A percentile compares a stretch with the other conserved stretches of the same genome.
Evolutionary conservation across 2,329 filamentous ascomycete genomes (phyloP).

Genomic region (Polytolypa hystricis): DNA sequence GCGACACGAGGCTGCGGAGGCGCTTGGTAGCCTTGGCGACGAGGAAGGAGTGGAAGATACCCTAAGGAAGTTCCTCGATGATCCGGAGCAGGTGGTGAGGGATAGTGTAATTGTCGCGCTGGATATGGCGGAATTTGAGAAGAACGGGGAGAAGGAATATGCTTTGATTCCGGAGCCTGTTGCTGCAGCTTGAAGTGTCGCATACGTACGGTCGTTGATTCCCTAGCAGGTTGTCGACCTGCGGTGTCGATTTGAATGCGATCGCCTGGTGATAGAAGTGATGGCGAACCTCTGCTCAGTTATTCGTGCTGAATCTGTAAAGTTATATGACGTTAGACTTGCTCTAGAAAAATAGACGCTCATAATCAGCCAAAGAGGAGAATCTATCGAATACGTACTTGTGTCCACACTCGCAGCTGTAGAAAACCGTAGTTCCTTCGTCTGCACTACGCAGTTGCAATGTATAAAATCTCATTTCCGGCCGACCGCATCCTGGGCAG

Average conservation of each 20-base stretch:
- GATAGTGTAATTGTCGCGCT: slow-evolving; percentile 92
- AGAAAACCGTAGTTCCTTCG: slow-evolving; percentile 89
- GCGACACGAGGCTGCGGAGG: slow-evolving; percentile 92
- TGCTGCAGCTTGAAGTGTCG: slow-evolving; percentile 13
- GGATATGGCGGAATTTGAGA: slow-evolving; percentile 97
- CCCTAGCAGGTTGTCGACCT: too few species aligned
- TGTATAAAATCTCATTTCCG: slow-evolving; percentile 73
- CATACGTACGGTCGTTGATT: too few species aligned
- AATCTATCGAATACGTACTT: slow-evolving; percentile 46
- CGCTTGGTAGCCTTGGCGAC: slow-evolving; percentile 83
- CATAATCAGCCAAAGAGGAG: background rate
- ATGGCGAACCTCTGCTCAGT: too few species aligned
- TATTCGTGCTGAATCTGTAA: slow-evolving; percentile 21
- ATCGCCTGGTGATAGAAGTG: too few species aligned
- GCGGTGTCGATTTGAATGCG: too few species aligned
- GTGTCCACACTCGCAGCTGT: slow-evolving; percentile 74
- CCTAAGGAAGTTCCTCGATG: slow-evolving; percentile 71
- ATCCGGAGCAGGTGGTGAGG: slow-evolving; percentile 83
- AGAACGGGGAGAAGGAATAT: slow-evolving; percentile 78
- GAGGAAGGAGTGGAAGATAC: slow-evolving; percentile 86
- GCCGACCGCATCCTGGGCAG: slow-evolving; percentile 70
- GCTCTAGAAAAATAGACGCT: background rate
- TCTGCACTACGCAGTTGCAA: slow-evolving; percentile 85
- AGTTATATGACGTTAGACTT: background rate
- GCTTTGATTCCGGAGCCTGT: slow-evolving; percentile 64